Evolutionary conservation across 768 basidiomycete genomes (phyloP), one percentile per base, ranked within the genome.

Genomic region (Suillus subluteus): DNA sequence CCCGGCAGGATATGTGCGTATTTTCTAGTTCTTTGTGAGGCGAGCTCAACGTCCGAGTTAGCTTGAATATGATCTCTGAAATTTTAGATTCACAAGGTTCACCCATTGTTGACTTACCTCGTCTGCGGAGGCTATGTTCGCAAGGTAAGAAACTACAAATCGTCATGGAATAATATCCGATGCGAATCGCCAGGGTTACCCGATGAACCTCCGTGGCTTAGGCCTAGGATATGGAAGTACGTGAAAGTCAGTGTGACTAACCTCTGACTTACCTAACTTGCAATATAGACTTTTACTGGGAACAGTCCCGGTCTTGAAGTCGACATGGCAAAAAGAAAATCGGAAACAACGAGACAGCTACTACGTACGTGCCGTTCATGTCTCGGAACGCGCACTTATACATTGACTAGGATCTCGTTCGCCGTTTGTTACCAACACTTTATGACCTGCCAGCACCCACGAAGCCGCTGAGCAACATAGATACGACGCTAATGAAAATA

Each of bases 211-310:
- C 78, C 83, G 6, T 93, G 91, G 90, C 80, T 93, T 68, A 84
- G 92, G 50, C 90, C 91, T 37, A 83, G 90, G 52, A 82, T 91
- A 71, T 94, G 92, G 92, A 91, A 86, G 92, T 91, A 68, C 74
- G 88, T 79, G 38, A 54, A 41, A 30, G 46, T 23, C 26, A 26
- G 58, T 13, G 30, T 54, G 65, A 18, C 41, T 16, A 38, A 64
- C 66, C 56, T 37, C 37, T 54, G n/a, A 66, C 50, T 68, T 64
- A 67, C 55, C 35, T 68, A 43, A 55, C 37, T 64, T 48, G 23
- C 61, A 58, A 11, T 56, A 62, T 38, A 91, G 90, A 71, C 71
- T 93, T 37, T 79, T 92, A 61, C 81, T 93, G 62, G 88, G 89
- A 30, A 83, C 85, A 4, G 79, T 92, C 40, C 86, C 91, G 0